Conservation (phyloP, 257 asterid genomes). For the Nicotiana otophora region DNA sequence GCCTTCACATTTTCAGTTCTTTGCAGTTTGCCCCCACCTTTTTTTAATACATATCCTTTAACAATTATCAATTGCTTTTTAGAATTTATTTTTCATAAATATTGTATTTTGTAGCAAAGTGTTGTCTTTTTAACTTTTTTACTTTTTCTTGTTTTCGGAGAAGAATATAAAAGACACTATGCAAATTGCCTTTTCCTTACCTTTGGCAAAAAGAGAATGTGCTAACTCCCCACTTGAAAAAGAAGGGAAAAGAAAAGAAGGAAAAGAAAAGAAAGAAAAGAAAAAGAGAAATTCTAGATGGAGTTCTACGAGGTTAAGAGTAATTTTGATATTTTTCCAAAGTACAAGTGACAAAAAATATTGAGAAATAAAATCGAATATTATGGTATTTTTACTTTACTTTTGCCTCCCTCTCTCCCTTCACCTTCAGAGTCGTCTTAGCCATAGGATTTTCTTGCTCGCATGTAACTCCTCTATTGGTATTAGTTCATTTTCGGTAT, state of each 20-base stretch:
- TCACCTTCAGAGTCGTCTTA: too few relatives aligned
- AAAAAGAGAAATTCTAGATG: not conserved
- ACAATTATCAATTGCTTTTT: not conserved
- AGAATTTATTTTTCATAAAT: not conserved
- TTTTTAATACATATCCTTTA: not conserved
- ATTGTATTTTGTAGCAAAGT: not conserved
- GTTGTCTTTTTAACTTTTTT: not conserved
- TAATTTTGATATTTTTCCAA: not conserved
- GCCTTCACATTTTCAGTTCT: not conserved
- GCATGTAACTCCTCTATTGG: too few relatives aligned
- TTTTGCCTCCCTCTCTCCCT: not conserved
- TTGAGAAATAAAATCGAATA: too few relatives aligned
- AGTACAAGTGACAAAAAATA: not conserved
- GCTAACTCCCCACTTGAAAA: not conserved
- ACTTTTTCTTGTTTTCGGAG: not conserved
- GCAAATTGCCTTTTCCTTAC: not conserved
- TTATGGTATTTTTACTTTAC: not conserved
- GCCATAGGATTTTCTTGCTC: too few relatives aligned
- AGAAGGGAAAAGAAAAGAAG: too few relatives aligned
- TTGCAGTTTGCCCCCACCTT: constrained; percentile 9
- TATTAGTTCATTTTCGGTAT: too few relatives aligned
- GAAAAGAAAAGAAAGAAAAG: not conserved
- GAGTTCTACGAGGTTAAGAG: not conserved
- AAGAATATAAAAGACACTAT: not conserved
- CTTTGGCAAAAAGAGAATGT: not conserved